Evolutionary conservation across 352 stramenopile genomes (phyloP).

Genomic region (Pythium grandisporangium): DNA sequence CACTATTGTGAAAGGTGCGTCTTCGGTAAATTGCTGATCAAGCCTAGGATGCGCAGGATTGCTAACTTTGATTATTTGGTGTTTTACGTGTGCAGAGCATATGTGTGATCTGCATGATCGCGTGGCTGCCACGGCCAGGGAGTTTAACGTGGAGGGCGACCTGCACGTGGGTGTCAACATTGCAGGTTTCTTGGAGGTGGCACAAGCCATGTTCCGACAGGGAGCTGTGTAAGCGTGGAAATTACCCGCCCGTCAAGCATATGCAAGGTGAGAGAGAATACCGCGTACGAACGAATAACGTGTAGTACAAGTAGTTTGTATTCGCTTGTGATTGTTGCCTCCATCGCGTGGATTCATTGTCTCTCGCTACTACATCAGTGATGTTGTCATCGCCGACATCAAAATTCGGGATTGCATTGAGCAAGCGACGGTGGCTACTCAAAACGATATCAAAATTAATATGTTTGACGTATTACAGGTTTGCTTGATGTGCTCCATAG

Average conservation of each 20-base stretch:
- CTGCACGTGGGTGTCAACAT: slow-evolving; percentile 93
- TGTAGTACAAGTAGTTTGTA: too few species aligned
- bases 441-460: too few species aligned
- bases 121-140: slow-evolving; percentile 53
- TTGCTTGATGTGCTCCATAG: too few species aligned
- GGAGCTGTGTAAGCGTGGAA: slow-evolving; percentile 86
- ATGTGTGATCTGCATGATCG: slow-evolving; percentile 69
- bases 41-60: not conserved
- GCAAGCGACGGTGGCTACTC: too few species aligned
- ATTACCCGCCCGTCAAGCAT: not conserved
- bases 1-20: slow-evolving; percentile 57
- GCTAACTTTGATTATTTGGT: slow-evolving; percentile 3
- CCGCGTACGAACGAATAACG: too few species aligned
- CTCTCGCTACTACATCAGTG: too few species aligned
- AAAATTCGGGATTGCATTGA: too few species aligned
- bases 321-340: too few species aligned
- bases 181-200: slow-evolving; percentile 95
- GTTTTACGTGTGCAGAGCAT: slow-evolving; percentile 37
- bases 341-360: too few species aligned
- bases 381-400: too few species aligned
- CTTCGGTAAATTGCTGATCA: too few species aligned
- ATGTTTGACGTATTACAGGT: too few species aligned
- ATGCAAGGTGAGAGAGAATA: not conserved
- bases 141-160: slow-evolving; percentile 73
- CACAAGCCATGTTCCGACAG: slow-evolving; percentile 95